These are phyloP conservation scores for Pisolithus thermaeus DNA, from an alignment of 1,284 basidiomycete species.

Conservation along the genomic window DNA sequence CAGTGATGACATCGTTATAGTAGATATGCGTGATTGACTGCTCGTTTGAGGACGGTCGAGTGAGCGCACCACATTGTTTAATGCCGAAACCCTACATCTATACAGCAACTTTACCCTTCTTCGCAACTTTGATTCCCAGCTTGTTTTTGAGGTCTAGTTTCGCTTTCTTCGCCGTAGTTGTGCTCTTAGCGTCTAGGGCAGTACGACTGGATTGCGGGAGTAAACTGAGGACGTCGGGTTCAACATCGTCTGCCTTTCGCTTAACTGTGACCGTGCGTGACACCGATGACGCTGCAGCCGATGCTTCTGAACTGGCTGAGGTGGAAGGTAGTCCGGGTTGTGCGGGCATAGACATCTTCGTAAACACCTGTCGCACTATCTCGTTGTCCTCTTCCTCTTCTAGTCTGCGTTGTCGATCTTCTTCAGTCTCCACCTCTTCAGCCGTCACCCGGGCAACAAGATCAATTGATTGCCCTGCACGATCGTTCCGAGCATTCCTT, in stretches of 20 bases:
- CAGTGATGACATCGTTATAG: slow-evolving; percentile 18
- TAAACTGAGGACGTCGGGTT: slow-evolving; percentile 67
- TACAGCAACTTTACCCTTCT: slow-evolving; percentile 37
- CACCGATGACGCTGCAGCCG: slow-evolving; percentile 24
- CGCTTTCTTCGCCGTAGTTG: slow-evolving; percentile 55
- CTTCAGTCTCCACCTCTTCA: slow-evolving; percentile 66
- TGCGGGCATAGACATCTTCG: slow-evolving; percentile 54
- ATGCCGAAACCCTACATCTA: slow-evolving; percentile 11
- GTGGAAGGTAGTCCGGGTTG: slow-evolving; percentile 18
- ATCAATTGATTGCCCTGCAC: slow-evolving; percentile 64
- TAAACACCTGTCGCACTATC: slow-evolving; percentile 82
- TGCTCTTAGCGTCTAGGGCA: slow-evolving; percentile 48
- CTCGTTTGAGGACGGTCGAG: slow-evolving; percentile 8
- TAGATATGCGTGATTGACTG: slow-evolving; percentile 23
- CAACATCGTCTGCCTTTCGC: slow-evolving; percentile 67
- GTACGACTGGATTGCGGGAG: slow-evolving; percentile 69
- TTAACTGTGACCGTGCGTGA: slow-evolving; percentile 64
- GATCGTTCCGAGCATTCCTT: slow-evolving; percentile 88
- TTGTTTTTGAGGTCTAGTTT: slow-evolving; percentile 54
- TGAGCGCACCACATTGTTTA: slow-evolving; percentile 9
- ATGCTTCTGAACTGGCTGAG: slow-evolving; percentile 21
- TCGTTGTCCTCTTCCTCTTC: slow-evolving; percentile 91
- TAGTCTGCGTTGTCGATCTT: slow-evolving; percentile 56
- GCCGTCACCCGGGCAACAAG: slow-evolving; percentile 49
- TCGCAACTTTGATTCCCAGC: slow-evolving; percentile 73